Percentiles rank a stretch among this genome's conserved stretches.
These are phyloP conservation scores for Boletus sp. DNA, from an alignment of 1,284 basidiomycete genomes.

Conservation along the genomic window DNA sequence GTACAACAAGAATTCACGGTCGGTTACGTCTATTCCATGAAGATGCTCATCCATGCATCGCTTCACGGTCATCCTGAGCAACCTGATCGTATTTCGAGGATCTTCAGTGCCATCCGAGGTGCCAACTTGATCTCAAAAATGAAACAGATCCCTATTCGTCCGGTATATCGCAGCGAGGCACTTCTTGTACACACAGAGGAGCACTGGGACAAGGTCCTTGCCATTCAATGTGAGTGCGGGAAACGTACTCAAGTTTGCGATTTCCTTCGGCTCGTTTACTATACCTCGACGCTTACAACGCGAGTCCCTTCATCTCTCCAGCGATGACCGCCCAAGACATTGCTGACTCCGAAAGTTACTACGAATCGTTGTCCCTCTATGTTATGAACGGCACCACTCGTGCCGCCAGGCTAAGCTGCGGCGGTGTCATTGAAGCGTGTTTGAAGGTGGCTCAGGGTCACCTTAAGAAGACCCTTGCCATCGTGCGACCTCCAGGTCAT, in stretches of 20 bases:
- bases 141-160: slow-evolving; percentile 73
- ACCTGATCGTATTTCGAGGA: slow-evolving; percentile 81
- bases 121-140: slow-evolving; percentile 69
- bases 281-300: slow-evolving; percentile 19
- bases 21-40: slow-evolving; percentile 83
- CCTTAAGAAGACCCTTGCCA: slow-evolving; percentile 88
- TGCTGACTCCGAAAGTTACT: slow-evolving; percentile 70
- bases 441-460: slow-evolving; percentile 81
- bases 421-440: slow-evolving; percentile 90
- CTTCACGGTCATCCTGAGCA: slow-evolving; percentile 77
- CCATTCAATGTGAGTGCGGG: slow-evolving; percentile 61
- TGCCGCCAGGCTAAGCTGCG: slow-evolving; percentile 86
- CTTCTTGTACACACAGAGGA: slow-evolving; percentile 86
- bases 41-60: slow-evolving; percentile 85
- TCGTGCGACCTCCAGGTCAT: slow-evolving; percentile 96
- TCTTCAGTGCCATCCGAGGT: slow-evolving; percentile 64
- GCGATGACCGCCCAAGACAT: slow-evolving; percentile 73
- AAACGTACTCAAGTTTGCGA: slow-evolving; percentile 4
- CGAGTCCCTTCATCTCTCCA: slow-evolving; percentile 33
- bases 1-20: slow-evolving; percentile 33
- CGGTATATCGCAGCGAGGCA: slow-evolving; percentile 75
- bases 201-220: slow-evolving; percentile 87
- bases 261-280: slow-evolving; percentile 1
- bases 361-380: slow-evolving; percentile 89
- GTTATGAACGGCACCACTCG: slow-evolving; percentile 83